Evolutionary conservation across 1,284 basidiomycete genomes (phyloP), one percentile per base, ranked within the genome.

Genomic region (Kwoniella shivajii): DNA sequence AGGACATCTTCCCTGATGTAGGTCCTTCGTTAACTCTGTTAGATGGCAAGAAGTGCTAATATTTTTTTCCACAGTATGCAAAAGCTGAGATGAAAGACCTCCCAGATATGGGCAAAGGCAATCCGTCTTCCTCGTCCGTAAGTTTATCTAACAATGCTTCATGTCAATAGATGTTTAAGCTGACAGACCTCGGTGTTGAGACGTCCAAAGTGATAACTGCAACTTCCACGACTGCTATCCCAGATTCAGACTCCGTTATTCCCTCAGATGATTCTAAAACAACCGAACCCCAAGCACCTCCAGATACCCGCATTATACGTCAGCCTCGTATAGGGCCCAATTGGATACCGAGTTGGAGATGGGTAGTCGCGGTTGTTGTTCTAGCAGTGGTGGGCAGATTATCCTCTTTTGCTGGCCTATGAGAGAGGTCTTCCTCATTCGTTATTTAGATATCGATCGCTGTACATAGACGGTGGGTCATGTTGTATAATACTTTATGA

Each of bases 81-180:
- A 82, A 83, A 31, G 81, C 85, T 13, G 76, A 79, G 27, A 82
- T 84, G 71, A 86, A 82, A 50, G 86, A 90, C 69, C 78, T 92
- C 20, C 91, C 91, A 1, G 93, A 93, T 78, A 94, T 94, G 91
- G 91, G 88, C 31, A 53, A 65, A 20, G 91, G 88, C 29, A 49
- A 61, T 10, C 62, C 65, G 22, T 48, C 61, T 24, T 54, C 66
- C 9, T 29, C 46, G 33, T 58, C 63, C 36, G 66, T 67, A 56
- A 62, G 66, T 39, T 43, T 14, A n/a, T n/a, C n/a, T n/a, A n/a
- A n/a, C n/a, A n/a, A n/a, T n/a, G n/a, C n/a, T n/a, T n/a, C n/a
- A n/a, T n/a, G n/a, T n/a, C n/a, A n/a, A n/a, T n/a, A n/a, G n/a
- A n/a, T n/a, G n/a, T n/a, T n/a, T n/a, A n/a, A 30, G 42, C 50